Conservation (phyloP, 352 stramenopile species). For the Blastocystis sp. region DNA sequence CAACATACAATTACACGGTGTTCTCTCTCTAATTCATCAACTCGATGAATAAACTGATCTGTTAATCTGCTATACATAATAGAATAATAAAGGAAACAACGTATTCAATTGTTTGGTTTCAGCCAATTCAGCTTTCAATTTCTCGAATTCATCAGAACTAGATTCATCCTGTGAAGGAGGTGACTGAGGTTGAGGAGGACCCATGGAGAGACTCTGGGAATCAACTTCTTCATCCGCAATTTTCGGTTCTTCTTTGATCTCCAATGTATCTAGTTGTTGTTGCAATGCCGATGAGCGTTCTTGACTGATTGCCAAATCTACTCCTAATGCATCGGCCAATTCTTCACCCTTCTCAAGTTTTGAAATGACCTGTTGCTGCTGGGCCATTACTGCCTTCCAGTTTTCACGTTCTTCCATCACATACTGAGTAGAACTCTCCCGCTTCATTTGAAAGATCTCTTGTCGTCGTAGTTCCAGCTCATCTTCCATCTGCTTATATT, state of each 20-base stretch:
- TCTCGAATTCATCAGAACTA: no score
- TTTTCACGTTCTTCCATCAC: slow-evolving; percentile 60
- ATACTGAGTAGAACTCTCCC: slow-evolving; percentile 20
- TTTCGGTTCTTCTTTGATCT: neutral
- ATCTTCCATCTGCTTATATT: slow-evolving; percentile 59
- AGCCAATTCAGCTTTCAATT: neutral
- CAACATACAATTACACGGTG: neutral
- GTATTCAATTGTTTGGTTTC: slow-evolving; percentile 36
- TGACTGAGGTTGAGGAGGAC: slow-evolving; percentile 31
- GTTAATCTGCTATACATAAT: neutral
- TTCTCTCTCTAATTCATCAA: slow-evolving; percentile 12
- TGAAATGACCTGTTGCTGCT: slow-evolving; percentile 40
- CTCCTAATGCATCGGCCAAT: neutral
- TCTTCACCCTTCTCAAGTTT: slow-evolving; percentile 36
- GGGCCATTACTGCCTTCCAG: slow-evolving; percentile 42
- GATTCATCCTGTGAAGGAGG: neutral
- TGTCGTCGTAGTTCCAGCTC: slow-evolving; percentile 47
- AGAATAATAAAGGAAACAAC: neutral
- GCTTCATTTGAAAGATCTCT: slow-evolving; percentile 59
- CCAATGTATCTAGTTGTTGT: neutral
- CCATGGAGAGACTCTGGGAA: neutral
- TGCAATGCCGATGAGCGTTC: neutral
- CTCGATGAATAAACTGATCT: slow-evolving; percentile 19
- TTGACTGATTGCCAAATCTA: slow-evolving; percentile 29
- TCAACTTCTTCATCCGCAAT: neutral